Evolutionary conservation across 345 rosid species (phyloP), one percentile per base, ranked within the genome.

Genomic region (Salix arbutifolia): DNA sequence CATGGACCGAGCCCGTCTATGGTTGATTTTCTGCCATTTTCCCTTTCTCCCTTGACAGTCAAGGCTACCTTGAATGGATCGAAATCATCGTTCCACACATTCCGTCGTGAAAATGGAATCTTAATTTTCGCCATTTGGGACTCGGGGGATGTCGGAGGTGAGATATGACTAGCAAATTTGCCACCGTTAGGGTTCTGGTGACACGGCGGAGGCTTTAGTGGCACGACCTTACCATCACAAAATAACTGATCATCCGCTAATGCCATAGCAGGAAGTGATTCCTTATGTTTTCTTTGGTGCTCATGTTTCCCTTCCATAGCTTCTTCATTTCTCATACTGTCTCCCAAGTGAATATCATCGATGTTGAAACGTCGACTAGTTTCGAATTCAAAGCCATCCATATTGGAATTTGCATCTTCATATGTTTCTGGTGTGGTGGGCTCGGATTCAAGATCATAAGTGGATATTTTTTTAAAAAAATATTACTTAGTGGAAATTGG

Each of bases 51-150:
- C 83, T 77, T 83, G 50, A 89, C 87, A 28, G 61, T 89, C 73
- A 83, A 58, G 14, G 92, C 92, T 30, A 23, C 87, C 80, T 64
- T 70, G 87, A 89, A 90, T 0, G 94, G 94, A 82, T 90, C 92
- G 62, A 84, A 89, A 61, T 85, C 85, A 46, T 87, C 88, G 6
- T 87, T 84, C 90, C 87, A 85, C 74, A 81, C 78, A 79, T 77
- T 86, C 83, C 77, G 72, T 19, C 76, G 75, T 8, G 71, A 30
- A 74, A 85, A 84, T 5, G 84, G 77, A 30, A 81, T 44, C 62
- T 70, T 83, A 18, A 80, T 23, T 8, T 21, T 42, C 31, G 76
- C 31, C 9, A 16, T 76, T 9, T 74, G 84, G 35, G 82, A 35
- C 65, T 48, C 69, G 0, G 80, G 83, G 6, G 84, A 62, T 2